Evolutionary conservation across 257 asterid species (phyloP).

Genomic region (Voacanga thouarsii): DNA sequence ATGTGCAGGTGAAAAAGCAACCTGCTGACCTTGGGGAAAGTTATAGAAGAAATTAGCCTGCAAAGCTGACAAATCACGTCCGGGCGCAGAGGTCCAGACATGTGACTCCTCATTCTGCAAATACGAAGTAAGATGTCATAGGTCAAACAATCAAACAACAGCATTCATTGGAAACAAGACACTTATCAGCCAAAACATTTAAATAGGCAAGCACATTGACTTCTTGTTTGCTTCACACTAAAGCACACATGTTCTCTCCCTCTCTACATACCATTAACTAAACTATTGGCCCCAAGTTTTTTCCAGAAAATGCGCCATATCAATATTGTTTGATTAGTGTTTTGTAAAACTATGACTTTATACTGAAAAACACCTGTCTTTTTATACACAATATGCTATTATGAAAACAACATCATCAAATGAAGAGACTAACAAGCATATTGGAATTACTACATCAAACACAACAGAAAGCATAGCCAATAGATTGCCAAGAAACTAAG

Average conservation of each 20-base stretch:
- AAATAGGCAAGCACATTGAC: background rate
- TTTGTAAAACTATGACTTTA: too few species aligned
- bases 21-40: constrained; percentile 46
- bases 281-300: too few species aligned
- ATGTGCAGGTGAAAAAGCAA: constrained; percentile 34
- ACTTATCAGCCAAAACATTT: background rate
- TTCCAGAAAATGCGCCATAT: too few species aligned
- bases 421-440: too few species aligned
- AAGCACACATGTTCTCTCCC: background rate
- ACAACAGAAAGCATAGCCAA: background rate
- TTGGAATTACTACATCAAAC: too few species aligned
- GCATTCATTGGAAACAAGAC: background rate
- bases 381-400: too few species aligned
- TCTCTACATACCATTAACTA: too few species aligned
- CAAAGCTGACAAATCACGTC: constrained; percentile 39
- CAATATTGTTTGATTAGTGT: too few species aligned
- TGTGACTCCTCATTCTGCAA: constrained; percentile 51
- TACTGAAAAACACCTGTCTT: too few species aligned
- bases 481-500: background rate
- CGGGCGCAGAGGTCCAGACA: constrained; percentile 30
- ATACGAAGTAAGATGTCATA: background rate
- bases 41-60: constrained; percentile 50
- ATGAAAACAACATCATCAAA: too few species aligned
- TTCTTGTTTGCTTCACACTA: background rate
- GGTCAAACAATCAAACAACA: constrained; percentile 1